These are phyloP conservation scores for Candida andamanensis DNA, from an alignment of 805 yeast species.

Conservation along the genomic window DNA sequence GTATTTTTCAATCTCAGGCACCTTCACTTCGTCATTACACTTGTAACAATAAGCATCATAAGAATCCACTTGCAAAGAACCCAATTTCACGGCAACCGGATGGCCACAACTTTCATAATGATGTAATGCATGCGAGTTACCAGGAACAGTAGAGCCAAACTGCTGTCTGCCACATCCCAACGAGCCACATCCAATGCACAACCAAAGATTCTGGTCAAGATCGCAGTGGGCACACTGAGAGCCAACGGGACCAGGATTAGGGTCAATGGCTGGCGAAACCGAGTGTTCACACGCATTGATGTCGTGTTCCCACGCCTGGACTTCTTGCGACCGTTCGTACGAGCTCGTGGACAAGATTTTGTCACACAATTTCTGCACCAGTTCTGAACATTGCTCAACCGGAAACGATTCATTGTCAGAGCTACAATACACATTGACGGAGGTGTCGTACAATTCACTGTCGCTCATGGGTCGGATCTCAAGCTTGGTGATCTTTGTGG, in stretches of 20 bases:
- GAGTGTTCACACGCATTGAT: slow-evolving; percentile 78
- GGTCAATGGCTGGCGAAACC: slow-evolving; percentile 41
- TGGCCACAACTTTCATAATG: slow-evolving; percentile 64
- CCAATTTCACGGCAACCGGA: slow-evolving; percentile 83
- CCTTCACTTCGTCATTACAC: slow-evolving; percentile 85
- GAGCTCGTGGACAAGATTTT: slow-evolving; percentile 55
- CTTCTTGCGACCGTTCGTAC: slow-evolving; percentile 56
- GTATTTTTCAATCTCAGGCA: slow-evolving; percentile 48
- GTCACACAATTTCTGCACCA: slow-evolving; percentile 29
- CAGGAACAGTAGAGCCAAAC: slow-evolving; percentile 83
- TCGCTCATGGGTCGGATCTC: slow-evolving; percentile 63
- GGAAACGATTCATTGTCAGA: slow-evolving; percentile 22
- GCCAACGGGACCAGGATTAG: slow-evolving; percentile 20
- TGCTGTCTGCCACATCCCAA: slow-evolving; percentile 94
- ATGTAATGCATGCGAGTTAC: slow-evolving; percentile 81
- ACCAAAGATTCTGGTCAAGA: slow-evolving; percentile 78
- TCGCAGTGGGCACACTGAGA: slow-evolving; percentile 55
- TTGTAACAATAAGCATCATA: slow-evolving; percentile 86
- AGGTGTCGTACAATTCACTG: slow-evolving; percentile 53
- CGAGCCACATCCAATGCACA: slow-evolving; percentile 87
- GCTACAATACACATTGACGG: slow-evolving; percentile 38
- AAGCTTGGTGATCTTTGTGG: slow-evolving; percentile 52
- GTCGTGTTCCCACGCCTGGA: slow-evolving; percentile 90
- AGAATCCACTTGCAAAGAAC: slow-evolving; percentile 63
- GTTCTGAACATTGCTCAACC: slow-evolving; percentile 16